A percentile compares a stretch with the other conserved stretches of the same genome.
Conservation (phyloP, 1,284 basidiomycete species). For the Pyrrhoderma lamaoense region DNA sequence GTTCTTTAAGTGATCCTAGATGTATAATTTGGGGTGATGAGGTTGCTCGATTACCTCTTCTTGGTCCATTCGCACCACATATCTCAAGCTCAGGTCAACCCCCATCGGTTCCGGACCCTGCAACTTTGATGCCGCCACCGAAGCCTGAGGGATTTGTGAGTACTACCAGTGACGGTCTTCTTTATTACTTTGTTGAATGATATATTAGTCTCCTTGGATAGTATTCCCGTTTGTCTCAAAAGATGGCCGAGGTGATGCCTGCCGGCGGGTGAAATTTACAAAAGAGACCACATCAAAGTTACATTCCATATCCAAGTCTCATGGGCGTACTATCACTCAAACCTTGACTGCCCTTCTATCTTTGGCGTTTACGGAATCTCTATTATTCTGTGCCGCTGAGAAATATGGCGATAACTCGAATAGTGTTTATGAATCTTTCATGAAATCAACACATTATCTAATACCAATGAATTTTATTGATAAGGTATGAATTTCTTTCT, state of each 20-base stretch:
- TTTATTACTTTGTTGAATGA: neutral
- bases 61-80: neutral
- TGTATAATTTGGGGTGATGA: neutral
- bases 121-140: neutral
- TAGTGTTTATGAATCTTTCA: neutral
- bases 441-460: neutral
- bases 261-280: neutral
- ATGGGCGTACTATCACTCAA: conserved; percentile 1
- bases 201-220: neutral
- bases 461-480: neutral
- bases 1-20: neutral
- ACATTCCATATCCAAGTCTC: conserved; percentile 6
- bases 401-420: neutral
- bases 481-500: neutral
- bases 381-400: neutral
- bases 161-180: neutral
- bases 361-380: neutral
- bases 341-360: neutral
- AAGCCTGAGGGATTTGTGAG: neutral
- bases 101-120: neutral
- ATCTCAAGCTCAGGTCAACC: neutral
- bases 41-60: neutral
- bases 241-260: neutral
- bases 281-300: neutral
- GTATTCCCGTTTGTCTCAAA: neutral